These are phyloP conservation scores for Aurifilum marmelostoma DNA, from an alignment of 2,329 filamentous ascomycete species.

Conservation along the genomic window DNA sequence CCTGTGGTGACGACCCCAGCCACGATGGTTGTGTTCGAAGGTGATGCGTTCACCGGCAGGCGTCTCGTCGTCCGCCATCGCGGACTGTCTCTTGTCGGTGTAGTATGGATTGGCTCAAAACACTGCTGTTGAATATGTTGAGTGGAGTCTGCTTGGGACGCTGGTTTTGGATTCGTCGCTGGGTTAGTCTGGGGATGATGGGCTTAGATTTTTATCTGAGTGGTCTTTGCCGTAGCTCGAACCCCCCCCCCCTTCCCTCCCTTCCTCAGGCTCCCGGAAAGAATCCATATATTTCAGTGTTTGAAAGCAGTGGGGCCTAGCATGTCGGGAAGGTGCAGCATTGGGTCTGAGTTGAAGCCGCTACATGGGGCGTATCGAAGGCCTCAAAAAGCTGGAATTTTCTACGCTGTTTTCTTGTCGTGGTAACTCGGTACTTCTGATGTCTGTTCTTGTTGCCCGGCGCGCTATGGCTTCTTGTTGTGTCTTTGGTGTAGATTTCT, in stretches of 20 bases:
- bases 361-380: background rate
- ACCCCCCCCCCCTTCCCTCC: too few species aligned
- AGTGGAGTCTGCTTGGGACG: background rate
- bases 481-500: too few species aligned
- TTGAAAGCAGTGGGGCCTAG: background rate
- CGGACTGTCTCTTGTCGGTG: background rate
- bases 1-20: background rate
- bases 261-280: too few species aligned
- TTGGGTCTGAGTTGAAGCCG: background rate
- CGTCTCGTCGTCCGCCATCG: background rate
- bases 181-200: background rate
- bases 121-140: background rate
- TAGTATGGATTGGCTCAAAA: background rate
- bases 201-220: background rate
- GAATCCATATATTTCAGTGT: background rate
- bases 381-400: background rate
- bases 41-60: background rate
- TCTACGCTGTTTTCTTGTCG: background rate
- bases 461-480: too few species aligned
- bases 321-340: background rate
- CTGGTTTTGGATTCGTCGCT: background rate
- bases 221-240: background rate
- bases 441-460: background rate
- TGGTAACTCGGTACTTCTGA: background rate
- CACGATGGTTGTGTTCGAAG: background rate